Conservation (phyloP, 441 rosid genomes). For the Metrosideros polymorpha region DNA sequence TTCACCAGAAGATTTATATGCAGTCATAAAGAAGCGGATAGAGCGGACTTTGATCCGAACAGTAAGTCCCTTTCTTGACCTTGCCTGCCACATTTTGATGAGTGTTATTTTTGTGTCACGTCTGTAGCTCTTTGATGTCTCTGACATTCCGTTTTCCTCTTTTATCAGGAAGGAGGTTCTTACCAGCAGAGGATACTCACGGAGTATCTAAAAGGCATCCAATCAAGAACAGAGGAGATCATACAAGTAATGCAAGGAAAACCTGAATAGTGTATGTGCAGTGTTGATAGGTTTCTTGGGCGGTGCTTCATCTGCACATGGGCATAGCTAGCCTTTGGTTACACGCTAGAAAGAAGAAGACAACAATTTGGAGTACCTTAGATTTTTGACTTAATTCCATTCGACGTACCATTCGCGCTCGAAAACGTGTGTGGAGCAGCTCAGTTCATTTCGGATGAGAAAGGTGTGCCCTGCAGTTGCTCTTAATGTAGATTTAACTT, state of each 20-base stretch:
- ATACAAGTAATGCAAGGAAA: slow-evolving; percentile 35
- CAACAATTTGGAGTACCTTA: neutral
- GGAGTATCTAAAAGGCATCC: slow-evolving; percentile 72
- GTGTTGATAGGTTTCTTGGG: neutral
- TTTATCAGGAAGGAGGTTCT: slow-evolving; percentile 80
- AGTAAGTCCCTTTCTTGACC: slow-evolving; percentile 21
- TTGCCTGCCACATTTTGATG: neutral
- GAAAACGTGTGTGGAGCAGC: neutral
- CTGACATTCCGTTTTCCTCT: neutral
- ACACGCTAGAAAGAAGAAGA: neutral
- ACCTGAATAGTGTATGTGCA: neutral
- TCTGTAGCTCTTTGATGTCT: neutral
- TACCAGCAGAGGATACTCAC: slow-evolving; percentile 71
- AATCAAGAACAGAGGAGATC: slow-evolving; percentile 58
- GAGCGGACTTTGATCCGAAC: slow-evolving; percentile 77
- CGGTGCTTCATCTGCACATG: neutral
- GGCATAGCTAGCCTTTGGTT: neutral
- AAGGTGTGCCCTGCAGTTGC: neutral
- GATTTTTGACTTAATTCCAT: neutral
- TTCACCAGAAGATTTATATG: slow-evolving; percentile 49
- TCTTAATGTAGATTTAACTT: neutral
- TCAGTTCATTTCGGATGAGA: neutral
- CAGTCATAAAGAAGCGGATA: slow-evolving; percentile 66
- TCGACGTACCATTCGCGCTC: neutral
- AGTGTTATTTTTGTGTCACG: neutral